Percentiles rank a stretch among this genome's conserved stretches.
These are phyloP conservation scores for Zygosaccharomyces rouxii DNA, from an alignment of 805 yeast species.

Conservation along the genomic window DNA sequence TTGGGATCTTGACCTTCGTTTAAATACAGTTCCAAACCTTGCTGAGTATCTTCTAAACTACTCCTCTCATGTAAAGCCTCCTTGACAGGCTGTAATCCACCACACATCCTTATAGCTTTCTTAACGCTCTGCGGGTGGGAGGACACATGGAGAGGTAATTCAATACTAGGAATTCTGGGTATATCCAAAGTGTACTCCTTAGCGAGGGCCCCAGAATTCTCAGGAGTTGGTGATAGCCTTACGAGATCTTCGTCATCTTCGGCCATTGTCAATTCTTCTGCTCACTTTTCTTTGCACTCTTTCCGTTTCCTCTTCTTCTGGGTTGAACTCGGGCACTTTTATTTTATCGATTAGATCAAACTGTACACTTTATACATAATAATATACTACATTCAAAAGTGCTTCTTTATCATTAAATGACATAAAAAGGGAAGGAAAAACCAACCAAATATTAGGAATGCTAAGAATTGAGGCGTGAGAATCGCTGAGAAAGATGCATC, in stretches of 20 bases:
- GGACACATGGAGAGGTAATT: conserved; percentile 67
- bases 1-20: conserved; percentile 40
- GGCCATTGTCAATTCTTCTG: background rate
- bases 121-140: conserved; percentile 42
- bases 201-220: conserved; percentile 34
- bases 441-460: conserved; percentile 5
- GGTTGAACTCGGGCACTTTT: background rate
- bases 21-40: conserved; percentile 30
- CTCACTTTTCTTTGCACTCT: background rate
- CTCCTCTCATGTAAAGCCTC: conserved; percentile 33
- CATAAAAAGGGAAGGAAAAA: conserved; percentile 1
- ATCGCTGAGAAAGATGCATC: background rate
- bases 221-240: conserved; percentile 14
- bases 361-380: background rate
- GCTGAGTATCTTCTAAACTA: conserved; percentile 21
- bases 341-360: background rate
- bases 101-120: conserved; percentile 64
- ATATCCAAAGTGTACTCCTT: conserved; percentile 60
- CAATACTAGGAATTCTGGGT: conserved; percentile 71
- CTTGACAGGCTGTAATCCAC: conserved; percentile 46
- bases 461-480: background rate
- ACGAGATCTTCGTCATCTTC: conserved; percentile 3
- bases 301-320: background rate
- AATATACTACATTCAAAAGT: background rate
- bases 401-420: conserved; percentile 5